These are phyloP conservation scores for Hypocreales sp. DNA, from an alignment of 2,329 filamentous ascomycete genomes.

Conservation along the genomic window DNA sequence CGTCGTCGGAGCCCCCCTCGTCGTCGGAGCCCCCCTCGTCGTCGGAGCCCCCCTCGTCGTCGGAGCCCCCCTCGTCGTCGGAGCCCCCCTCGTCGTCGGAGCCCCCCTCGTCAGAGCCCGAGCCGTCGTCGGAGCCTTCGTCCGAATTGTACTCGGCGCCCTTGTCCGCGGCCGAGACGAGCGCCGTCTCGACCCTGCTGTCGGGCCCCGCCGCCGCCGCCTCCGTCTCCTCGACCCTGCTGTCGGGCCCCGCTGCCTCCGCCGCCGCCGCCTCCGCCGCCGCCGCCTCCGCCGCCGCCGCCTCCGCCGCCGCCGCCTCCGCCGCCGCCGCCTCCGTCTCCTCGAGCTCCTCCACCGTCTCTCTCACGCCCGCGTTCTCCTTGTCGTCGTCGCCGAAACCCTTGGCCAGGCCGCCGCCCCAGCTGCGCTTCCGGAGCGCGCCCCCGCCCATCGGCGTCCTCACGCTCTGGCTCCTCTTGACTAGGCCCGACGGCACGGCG, in stretches of 20 bases:
- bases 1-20: conserved; percentile 2
- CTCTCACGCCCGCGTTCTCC: conserved; percentile 47
- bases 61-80: conserved; percentile 1
- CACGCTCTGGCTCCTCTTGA: conserved; percentile 68
- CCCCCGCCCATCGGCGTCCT: conserved; percentile 37
- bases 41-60: conserved; percentile 5
- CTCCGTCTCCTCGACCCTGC: too few species aligned
- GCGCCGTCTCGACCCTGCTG: too few species aligned
- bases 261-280: too few species aligned
- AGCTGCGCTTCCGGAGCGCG: conserved; percentile 50
- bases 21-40: too few species aligned
- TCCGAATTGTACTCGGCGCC: too few species aligned
- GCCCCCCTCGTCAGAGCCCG: background rate
- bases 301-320: background rate
- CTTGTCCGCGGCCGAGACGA: too few species aligned
- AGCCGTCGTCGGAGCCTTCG: too few species aligned
- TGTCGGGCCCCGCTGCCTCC: too few species aligned
- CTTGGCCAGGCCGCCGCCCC: conserved; percentile 39
- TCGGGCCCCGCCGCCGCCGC: too few species aligned
- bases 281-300: too few species aligned
- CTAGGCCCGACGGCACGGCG: conserved; percentile 47
- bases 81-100: background rate
- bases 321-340: conserved; percentile 8
- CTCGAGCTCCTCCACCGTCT: conserved; percentile 45
- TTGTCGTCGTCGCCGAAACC: conserved; percentile 40